Evolutionary conservation across 2,329 filamentous ascomycete species (phyloP), one percentile per base, ranked within the genome.

Genomic region (Cryphonectria naterciae): DNA sequence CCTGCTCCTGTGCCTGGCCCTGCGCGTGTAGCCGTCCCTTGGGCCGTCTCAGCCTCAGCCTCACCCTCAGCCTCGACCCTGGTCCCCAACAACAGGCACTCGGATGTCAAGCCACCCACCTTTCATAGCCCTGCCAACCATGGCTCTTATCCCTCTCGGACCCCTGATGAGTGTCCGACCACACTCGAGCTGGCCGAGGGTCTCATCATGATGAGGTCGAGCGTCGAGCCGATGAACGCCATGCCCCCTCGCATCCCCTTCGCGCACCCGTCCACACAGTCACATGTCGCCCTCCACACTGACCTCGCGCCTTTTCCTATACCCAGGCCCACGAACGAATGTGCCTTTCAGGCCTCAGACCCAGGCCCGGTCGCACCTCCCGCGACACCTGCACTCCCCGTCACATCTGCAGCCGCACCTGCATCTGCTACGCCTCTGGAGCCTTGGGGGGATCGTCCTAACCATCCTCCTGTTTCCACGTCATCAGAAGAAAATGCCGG

Each of bases 141-240:
- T 63, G 69, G 46, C 69, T 37, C 46, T 54, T 35, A 61, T 28
- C 49, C 54, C 41, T 37, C 46, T 39, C 56, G 39, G 49, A 19
- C 56, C 41, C 17, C 28, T 11, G 6, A 61, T 11, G 60, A 63
- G 4, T 49, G 19, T 37, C 68, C 66, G 49, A 71, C 71, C 22
- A 68, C 63, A 32, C 66, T 70, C 58, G 71, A 72, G 46, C 56
- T 68, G 61, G 69, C 69, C 58, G 43, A 72, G 35, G 67, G 69
- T 25, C 71, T 72, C 69, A 68, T 71, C 35, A 69, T 67, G 68
- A 68, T 72, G 71, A 68, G 71, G 25, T 66, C 71, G 52, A 70
- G 71, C 39, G 65, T 68, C 58, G 68, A 56, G 69, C 65, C 71
- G 15, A 64, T 66, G 35, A 70, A 54, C 63, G 65, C 69, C 49